Percentiles rank a stretch among this genome's conserved stretches.
Evolutionary conservation across 73 alveolate species (phyloP).

Genomic region (Durusdinium trenchii): DNA sequence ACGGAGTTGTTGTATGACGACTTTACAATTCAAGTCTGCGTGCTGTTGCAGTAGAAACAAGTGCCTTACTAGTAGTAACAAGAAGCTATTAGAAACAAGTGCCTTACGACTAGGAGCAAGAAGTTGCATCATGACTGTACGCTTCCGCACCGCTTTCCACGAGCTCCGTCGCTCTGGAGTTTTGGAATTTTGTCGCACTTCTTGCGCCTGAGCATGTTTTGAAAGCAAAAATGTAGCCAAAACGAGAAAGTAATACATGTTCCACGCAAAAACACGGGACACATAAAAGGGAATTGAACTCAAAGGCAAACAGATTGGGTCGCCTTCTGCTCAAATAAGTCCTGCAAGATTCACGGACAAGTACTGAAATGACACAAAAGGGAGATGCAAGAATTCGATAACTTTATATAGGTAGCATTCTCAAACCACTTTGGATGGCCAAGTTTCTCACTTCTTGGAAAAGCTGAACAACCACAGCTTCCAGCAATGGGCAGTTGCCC

Average conservation of each 20-base stretch:
- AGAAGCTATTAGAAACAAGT: no score
- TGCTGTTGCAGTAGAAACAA: no score
- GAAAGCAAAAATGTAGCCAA: background rate
- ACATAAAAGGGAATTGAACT: background rate
- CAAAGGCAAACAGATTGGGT: no score
- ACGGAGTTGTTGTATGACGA: no score
- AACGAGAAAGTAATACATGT: background rate
- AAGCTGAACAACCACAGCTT: background rate
- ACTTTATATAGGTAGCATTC: no score
- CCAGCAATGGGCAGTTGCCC: background rate
- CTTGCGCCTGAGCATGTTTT: slow-evolving; percentile 25
- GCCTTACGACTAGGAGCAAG: no score
- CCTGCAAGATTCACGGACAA: background rate
- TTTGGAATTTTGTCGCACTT: slow-evolving; percentile 4
- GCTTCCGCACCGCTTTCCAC: slow-evolving; percentile 68
- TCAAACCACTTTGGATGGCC: no score
- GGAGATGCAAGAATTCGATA: background rate
- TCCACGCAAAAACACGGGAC: background rate
- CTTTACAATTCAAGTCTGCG: no score
- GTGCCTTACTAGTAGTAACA: no score
- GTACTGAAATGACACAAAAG: background rate
- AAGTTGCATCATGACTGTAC: no score
- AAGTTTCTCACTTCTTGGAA: no score
- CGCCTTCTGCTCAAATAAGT: slow-evolving; percentile 68
- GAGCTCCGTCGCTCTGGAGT: slow-evolving; percentile 71